Percentiles rank a stretch among this genome's conserved stretches.
Evolutionary conservation across 2,329 filamentous ascomycete species (phyloP).

Genomic region (Diaporthe ilicicola): DNA sequence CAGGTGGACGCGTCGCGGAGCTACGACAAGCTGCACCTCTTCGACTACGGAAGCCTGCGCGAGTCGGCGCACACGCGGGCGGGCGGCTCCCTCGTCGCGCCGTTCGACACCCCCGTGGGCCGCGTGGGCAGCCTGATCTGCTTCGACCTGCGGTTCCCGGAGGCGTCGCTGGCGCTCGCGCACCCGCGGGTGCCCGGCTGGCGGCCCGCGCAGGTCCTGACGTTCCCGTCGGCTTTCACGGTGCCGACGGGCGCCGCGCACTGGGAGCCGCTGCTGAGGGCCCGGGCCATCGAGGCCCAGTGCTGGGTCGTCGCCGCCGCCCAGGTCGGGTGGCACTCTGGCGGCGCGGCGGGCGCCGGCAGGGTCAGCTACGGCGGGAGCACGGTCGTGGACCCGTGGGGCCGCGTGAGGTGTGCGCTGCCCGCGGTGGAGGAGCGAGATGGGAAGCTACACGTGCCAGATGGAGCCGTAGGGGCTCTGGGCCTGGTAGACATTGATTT

Average conservation of each 20-base stretch:
- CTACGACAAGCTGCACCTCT: constrained; percentile 93
- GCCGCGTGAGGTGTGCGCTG: constrained; percentile 73
- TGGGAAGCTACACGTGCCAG: constrained; percentile 44
- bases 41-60: constrained; percentile 70
- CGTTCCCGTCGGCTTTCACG: constrained; percentile 92
- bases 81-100: constrained; percentile 69
- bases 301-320: constrained; percentile 88
- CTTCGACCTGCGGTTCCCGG: constrained; percentile 89
- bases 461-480: constrained; percentile 54
- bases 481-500: constrained; percentile 65
- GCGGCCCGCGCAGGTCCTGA: constrained; percentile 73
- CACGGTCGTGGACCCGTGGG: constrained; percentile 89
- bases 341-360: constrained; percentile 54
- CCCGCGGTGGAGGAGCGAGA: constrained; percentile 56
- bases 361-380: constrained; percentile 86
- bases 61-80: constrained; percentile 46
- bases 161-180: constrained; percentile 74
- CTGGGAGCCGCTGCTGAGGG: constrained; percentile 82
- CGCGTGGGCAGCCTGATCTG: constrained; percentile 84
- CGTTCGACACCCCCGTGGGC: constrained; percentile 78
- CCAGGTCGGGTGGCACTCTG: constrained; percentile 73
- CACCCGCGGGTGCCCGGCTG: constrained; percentile 45
- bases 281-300: constrained; percentile 89
- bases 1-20: constrained; percentile 49
- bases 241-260: constrained; percentile 85